These are phyloP conservation scores for Ilex aquifolium DNA, from an alignment of 257 asterid genomes.

Conservation along the genomic window DNA sequence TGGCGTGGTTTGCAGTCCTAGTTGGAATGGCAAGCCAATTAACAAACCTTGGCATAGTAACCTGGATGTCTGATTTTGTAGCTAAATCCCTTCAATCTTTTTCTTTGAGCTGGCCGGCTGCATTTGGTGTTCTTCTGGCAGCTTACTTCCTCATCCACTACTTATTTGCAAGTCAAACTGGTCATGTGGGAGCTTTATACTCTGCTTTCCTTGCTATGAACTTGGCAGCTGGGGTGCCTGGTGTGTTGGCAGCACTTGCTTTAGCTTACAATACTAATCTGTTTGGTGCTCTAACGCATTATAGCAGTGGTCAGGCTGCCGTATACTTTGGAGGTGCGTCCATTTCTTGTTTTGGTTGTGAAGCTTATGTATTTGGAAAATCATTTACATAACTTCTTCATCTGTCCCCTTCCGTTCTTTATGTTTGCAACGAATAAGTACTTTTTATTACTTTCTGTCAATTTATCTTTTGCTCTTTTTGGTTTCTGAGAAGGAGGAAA, in stretches of 20 bases:
- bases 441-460: no score
- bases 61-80: slow-evolving; percentile 83
- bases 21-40: slow-evolving; percentile 96
- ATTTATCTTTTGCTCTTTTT: no score
- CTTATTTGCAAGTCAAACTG: slow-evolving; percentile 93
- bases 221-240: slow-evolving; percentile 89
- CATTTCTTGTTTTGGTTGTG: slow-evolving; percentile 1
- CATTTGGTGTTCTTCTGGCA: slow-evolving; percentile 82
- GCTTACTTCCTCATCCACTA: slow-evolving; percentile 84
- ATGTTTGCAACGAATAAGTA: neutral
- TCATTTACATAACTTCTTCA: no score
- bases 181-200: slow-evolving; percentile 92
- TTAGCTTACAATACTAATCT: slow-evolving; percentile 87
- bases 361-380: neutral
- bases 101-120: slow-evolving; percentile 92
- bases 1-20: slow-evolving; percentile 97
- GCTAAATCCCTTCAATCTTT: slow-evolving; percentile 61
- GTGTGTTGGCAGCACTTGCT: slow-evolving; percentile 76
- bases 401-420: neutral
- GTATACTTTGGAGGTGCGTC: slow-evolving; percentile 83
- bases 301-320: slow-evolving; percentile 98
- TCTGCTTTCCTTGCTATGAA: slow-evolving; percentile 96
- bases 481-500: no score
- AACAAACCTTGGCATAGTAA: slow-evolving; percentile 78
- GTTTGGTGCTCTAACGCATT: slow-evolving; percentile 92